Base-by-base conservation (phyloP, 805 yeast genomes). In the Hanseniaspora vineae region DNA sequence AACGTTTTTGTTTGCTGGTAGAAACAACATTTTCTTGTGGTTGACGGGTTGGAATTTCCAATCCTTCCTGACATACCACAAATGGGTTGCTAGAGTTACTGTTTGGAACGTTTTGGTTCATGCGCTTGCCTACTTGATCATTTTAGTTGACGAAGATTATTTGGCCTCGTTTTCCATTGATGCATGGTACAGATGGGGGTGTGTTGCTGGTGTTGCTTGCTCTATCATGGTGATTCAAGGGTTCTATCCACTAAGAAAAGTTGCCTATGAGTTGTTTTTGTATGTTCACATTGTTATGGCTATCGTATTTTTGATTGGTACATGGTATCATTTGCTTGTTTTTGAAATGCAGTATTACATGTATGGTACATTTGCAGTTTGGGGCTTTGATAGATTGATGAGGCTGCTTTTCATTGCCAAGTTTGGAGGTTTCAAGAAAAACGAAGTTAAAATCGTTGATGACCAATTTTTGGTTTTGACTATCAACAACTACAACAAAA, bases 21-120 rank as follows among this genome's bases (percentile, higher is more conserved):
- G 89, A 54, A 83, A 83, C 59, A 83, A 81, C 56, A 73, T 84
- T 42, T 65, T 83, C 56, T 71, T 74, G 51, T 67, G 66, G 64
- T 44, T 78, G 4, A 73, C 86, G 1, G 84, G 86, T 3, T 73
- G 84, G 72, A 61, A 77, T 2, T 75, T 71, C 51, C 67, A 77
- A 12, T 70, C 81, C 2, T 81, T 83, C 62, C 65, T 77, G 55
- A 61, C 69, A 15, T 73, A 73, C 56, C 94, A 84, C 61, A 77
- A 72, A 58, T 77, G 82, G 80, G 58, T 71, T 39, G 80, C 80
- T 2, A 63, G 80, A 51, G 61, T 70, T 1, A 63, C 69, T 51
- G 62, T 52, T 35, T 31, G 46, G 14, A 31, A 48, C 11, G 44
- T 48, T 4, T 39, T 48, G 18, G 51, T 46, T 6, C 55, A 52